These are phyloP conservation scores for Beta macrorhiza DNA, from an alignment of 179 eudicot genomes.

Conservation along the genomic window DNA sequence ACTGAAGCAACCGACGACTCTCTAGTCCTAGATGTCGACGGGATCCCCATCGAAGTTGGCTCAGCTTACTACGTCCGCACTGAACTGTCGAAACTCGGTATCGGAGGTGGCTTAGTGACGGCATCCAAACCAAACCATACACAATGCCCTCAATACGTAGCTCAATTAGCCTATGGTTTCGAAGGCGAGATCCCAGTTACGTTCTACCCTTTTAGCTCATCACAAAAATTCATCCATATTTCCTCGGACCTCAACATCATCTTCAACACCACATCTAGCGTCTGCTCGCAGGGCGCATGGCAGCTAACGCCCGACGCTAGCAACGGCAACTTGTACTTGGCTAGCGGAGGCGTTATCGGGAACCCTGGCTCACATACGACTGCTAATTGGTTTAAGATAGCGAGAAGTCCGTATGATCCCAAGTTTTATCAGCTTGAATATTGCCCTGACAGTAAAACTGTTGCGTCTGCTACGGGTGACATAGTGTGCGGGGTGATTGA, in stretches of 20 bases:
- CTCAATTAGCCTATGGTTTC: neutral
- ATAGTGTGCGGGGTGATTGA: neutral
- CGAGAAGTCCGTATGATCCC: neutral
- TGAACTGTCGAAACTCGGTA: neutral
- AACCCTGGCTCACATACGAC: neutral
- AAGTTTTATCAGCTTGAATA: neutral
- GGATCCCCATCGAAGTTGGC: conserved; percentile 6
- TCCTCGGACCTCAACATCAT: conserved; percentile 5
- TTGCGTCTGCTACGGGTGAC: neutral
- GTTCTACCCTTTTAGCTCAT: neutral
- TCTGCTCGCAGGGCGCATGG: neutral
- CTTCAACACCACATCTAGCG: neutral
- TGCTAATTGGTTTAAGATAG: conserved; percentile 4
- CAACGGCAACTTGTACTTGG: neutral
- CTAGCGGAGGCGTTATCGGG: neutral
- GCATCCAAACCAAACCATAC: neutral
- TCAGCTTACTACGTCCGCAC: conserved; percentile 5
- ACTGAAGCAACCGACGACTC: neutral
- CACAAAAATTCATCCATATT: conserved; percentile 2
- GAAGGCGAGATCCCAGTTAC: neutral
- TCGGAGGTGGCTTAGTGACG: neutral
- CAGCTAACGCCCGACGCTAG: conserved; percentile 7
- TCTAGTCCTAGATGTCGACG: conserved; percentile 4
- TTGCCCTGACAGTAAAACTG: neutral
- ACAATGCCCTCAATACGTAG: conserved; percentile 9